Evolutionary conservation across 1,284 basidiomycete genomes (phyloP), one percentile per base, ranked within the genome.

Genomic region (Microbotryum scabiosae): DNA sequence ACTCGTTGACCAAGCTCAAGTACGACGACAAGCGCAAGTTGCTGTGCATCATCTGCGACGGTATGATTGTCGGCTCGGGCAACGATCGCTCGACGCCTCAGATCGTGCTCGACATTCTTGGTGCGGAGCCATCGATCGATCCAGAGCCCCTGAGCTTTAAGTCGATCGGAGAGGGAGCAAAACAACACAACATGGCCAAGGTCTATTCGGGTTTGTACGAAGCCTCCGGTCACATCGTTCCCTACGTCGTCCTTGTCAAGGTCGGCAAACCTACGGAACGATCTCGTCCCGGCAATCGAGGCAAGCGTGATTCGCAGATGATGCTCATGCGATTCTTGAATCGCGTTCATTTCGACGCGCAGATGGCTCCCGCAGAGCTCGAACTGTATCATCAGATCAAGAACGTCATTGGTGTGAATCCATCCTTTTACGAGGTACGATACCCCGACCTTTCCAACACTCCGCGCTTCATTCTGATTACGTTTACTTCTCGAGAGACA

Each of bases 341-440:
- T 80, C 72, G 93, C 82, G 94, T 97, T 41, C 94, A 98, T 77
- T 98, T 97, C 78, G 90, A 93, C 73, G 75, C 88, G 21, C 87
- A 91, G 0, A 99, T 99, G 96, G 91, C 87, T 72, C 96, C 93
- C 0, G 78, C 96, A 65, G 94, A 98, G 77, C 79, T 98, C 56
- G 94, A 98, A 78, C 90, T 98, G 75, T 97, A 93, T 74, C 96
- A 98, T 75, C 94, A 98, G 77, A 94, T 98, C 82, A 90, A 96
- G 82, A 97, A 98, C 73, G 91, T 98, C 58, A 97, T 99, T 70
- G 94, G 94, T 75, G 90, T 99, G 71, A 94, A 98, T 75, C 94
- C 93, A 10, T 86, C 90, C 1, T 97, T 97, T 79, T 99, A 97
- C 78, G 94, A 97, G 76, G 62, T 60, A 41, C 8, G 47, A 36